Percentiles rank a stretch among this genome's conserved stretches.
Evolutionary conservation across 2,329 filamentous ascomycete genomes (phyloP).

Genomic region (Fusarium humuli): DNA sequence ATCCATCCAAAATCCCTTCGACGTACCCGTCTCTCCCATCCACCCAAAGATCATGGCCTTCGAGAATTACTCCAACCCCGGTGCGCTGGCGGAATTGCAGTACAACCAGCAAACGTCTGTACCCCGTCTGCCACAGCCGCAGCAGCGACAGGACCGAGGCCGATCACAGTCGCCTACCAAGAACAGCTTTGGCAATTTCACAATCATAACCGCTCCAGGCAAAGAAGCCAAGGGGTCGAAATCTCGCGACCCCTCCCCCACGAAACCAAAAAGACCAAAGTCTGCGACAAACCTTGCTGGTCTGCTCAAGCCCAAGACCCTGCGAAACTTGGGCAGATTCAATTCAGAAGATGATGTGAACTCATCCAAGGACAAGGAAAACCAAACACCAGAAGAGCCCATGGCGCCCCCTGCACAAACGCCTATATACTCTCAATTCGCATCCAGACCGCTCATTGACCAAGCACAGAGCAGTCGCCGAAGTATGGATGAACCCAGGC

Average conservation of each 20-base stretch:
- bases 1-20: conserved; percentile 47
- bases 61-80: conserved; percentile 54
- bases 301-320: conserved; percentile 80
- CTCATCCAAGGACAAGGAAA: conserved; percentile 80
- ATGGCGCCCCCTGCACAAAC: conserved; percentile 56
- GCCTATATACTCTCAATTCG: conserved; percentile 85
- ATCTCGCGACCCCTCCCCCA: conserved; percentile 61
- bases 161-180: conserved; percentile 60
- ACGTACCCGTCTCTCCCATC: conserved; percentile 44
- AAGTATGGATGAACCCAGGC: conserved; percentile 44
- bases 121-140: conserved; percentile 52
- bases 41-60: conserved; percentile 47
- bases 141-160: conserved; percentile 52
- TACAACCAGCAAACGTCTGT: conserved; percentile 63
- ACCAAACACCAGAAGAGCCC: conserved; percentile 68
- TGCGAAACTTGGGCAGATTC: conserved; percentile 71
- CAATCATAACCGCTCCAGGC: conserved; percentile 56
- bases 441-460: conserved; percentile 44
- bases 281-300: conserved; percentile 84
- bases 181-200: conserved; percentile 54
- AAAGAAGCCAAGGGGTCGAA: conserved; percentile 57
- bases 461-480: conserved; percentile 36
- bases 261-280: conserved; percentile 81
- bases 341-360: conserved; percentile 65
- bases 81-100: conserved; percentile 67